These are phyloP conservation scores for barley (Hordeum vulgare) DNA, from an alignment of 176 grass and related monocot species.

Conservation along the genomic window MorexV3_pseudomolecules_assembly NC_058520.1:15942262-15942761, in stretches of 20 bases:
- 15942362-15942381: neutral
- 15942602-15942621: neutral
- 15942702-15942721: too few relatives aligned
- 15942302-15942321: neutral
- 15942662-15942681: neutral
- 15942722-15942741: neutral
- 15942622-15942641: neutral
- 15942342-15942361: neutral
- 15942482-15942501: too few relatives aligned
- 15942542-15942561: neutral
- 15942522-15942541: neutral
- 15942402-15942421: neutral
- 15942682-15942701: neutral
- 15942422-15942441: neutral
- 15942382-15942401: neutral
- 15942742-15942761: neutral
- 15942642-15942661: neutral
- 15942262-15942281: neutral
- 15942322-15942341: slow-evolving; percentile 23
- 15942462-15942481: neutral
- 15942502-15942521: neutral
- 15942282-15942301: neutral
- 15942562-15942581: neutral
- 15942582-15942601: neutral
- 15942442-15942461: neutral